Percentiles rank a stretch among this genome's conserved stretches.
These are phyloP conservation scores for Neurospora pannonica DNA, from an alignment of 495 filamentous ascomycete genomes.

Conservation along the genomic window DNA sequence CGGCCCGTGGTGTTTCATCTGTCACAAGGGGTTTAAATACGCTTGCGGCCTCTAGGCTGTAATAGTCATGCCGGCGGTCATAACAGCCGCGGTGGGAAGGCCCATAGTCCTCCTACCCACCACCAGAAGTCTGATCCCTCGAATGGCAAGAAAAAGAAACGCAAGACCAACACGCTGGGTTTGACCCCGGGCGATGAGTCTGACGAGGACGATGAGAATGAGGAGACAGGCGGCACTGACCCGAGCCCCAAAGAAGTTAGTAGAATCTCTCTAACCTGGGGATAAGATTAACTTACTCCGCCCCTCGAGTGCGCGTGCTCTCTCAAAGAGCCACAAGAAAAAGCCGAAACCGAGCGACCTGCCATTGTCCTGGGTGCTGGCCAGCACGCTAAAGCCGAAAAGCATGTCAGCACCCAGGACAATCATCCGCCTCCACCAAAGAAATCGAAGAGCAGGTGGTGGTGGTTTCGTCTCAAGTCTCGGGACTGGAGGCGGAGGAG, in stretches of 20 bases:
- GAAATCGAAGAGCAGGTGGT: not conserved
- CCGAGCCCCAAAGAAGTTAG: no score
- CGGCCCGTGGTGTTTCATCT: no score
- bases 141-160: slow-evolving; percentile 62
- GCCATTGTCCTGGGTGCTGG: not conserved
- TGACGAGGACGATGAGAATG: slow-evolving; percentile 66
- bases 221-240: slow-evolving; percentile 28
- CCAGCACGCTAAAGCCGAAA: not conserved
- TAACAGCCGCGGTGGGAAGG: slow-evolving; percentile 14
- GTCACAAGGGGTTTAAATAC: no score
- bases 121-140: slow-evolving; percentile 59
- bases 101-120: slow-evolving; percentile 28
- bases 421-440: not conserved
- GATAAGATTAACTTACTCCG: no score
- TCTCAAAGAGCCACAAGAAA: not conserved
- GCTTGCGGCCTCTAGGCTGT: no score
- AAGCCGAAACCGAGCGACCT: not conserved
- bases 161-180: slow-evolving; percentile 69
- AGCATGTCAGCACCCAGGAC: not conserved
- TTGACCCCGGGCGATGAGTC: slow-evolving; percentile 63
- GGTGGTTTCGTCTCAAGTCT: not conserved
- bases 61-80: slow-evolving; percentile 13
- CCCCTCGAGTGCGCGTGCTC: not conserved
- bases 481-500: not conserved
- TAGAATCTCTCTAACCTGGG: no score